Evolutionary conservation across 768 basidiomycete species (phyloP).

Genomic region (Cubamyces sp.): DNA sequence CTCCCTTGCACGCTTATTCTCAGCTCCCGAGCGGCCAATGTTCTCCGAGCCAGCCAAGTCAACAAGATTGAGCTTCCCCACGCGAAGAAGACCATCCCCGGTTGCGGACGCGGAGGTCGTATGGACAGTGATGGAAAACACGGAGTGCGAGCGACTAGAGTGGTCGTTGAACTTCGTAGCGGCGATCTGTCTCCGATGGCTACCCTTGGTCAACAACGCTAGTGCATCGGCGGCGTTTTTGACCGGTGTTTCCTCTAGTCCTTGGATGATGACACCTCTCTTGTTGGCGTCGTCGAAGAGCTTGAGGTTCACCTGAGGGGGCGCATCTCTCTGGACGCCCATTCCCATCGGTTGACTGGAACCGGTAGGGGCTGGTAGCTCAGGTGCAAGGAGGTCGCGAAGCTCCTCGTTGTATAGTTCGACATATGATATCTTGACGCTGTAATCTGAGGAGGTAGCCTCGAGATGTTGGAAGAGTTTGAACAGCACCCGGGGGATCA

Average conservation of each 20-base stretch:
- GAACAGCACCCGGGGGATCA: constrained; percentile 93
- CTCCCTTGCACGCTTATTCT: constrained; percentile 92
- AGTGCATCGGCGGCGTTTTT: constrained; percentile 84
- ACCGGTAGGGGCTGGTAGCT: constrained; percentile 71
- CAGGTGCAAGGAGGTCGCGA: constrained; percentile 85
- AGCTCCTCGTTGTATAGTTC: constrained; percentile 99
- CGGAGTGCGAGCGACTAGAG: constrained; percentile 95
- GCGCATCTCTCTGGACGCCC: constrained; percentile 51
- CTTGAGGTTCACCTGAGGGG: constrained; percentile 64
- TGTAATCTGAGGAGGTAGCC: constrained; percentile 74
- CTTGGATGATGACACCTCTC: constrained; percentile 91
- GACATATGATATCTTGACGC: constrained; percentile 91
- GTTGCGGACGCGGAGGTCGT: constrained; percentile 78
- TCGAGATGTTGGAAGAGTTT: constrained; percentile 90
- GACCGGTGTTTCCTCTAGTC: constrained; percentile 88
- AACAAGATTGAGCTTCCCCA: constrained; percentile 96
- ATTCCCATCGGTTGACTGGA: constrained; percentile 81
- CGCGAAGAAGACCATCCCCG: constrained; percentile 88
- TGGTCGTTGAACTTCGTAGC: constrained; percentile 98
- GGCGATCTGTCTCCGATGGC: constrained; percentile 88
- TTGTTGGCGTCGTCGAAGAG: constrained; percentile 93
- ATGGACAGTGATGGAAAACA: constrained; percentile 96
- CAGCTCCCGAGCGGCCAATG: constrained; percentile 93
- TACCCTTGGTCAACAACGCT: constrained; percentile 84
- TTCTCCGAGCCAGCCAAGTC: constrained; percentile 98